phyloP scores from a whole-genome alignment of 805 yeast species.

The Wickerhamomyces rabaulensis region DNA sequence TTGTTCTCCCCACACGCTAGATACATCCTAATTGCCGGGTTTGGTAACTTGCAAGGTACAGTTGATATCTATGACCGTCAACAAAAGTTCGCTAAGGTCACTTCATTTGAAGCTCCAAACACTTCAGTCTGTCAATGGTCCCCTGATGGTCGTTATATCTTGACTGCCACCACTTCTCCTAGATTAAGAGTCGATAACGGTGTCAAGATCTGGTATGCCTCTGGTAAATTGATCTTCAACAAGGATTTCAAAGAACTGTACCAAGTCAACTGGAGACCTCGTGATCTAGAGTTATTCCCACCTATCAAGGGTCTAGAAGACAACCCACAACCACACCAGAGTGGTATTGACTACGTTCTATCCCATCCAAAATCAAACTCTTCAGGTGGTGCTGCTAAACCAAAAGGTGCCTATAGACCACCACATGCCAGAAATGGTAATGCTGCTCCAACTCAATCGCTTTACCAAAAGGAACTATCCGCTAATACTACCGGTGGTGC shows the following conservation, averaged over 20 bases:
- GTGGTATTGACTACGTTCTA: slow-evolving; percentile 53
- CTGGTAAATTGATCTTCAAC: slow-evolving; percentile 74
- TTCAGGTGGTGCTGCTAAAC: slow-evolving; percentile 39
- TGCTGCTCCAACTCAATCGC: slow-evolving; percentile 36
- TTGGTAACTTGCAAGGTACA: slow-evolving; percentile 95
- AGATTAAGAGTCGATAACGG: slow-evolving; percentile 96
- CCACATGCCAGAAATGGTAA: slow-evolving; percentile 76
- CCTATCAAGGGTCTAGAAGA: slow-evolving; percentile 35
- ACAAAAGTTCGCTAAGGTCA: slow-evolving; percentile 71
- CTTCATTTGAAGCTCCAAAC: slow-evolving; percentile 85
- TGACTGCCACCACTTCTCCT: slow-evolving; percentile 97
- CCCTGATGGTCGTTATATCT: slow-evolving; percentile 89
- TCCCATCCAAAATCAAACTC: slow-evolving; percentile 31
- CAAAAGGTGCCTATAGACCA: slow-evolving; percentile 91
- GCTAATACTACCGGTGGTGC: slow-evolving; percentile 16
- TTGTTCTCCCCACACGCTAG: slow-evolving; percentile 92
- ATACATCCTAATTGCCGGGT: slow-evolving; percentile 90
- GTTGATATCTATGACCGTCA: slow-evolving; percentile 93
- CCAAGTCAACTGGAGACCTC: slow-evolving; percentile 81
- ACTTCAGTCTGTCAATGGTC: slow-evolving; percentile 98
- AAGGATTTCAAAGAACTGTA: slow-evolving; percentile 79
- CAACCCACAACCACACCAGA: slow-evolving; percentile 64
- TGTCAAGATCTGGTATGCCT: slow-evolving; percentile 86
- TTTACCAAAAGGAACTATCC: slow-evolving; percentile 53
- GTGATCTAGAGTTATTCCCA: slow-evolving; percentile 28